Conservation (phyloP, 495 filamentous ascomycete species). For the Hypoxylon lenormandii region DNA sequence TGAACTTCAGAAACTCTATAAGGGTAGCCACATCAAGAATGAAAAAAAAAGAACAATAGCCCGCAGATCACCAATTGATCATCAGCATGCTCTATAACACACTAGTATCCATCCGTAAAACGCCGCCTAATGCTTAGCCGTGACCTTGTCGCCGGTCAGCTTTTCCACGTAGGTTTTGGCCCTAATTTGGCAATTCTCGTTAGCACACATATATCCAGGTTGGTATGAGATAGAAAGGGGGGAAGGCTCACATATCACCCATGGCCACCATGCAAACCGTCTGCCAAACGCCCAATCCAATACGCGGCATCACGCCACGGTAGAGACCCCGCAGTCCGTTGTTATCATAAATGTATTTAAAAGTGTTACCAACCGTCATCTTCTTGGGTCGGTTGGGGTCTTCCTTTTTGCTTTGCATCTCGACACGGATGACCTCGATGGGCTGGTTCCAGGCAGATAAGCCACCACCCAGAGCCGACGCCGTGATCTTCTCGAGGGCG, state of each 20-base stretch:
- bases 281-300: constrained; percentile 97
- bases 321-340: constrained; percentile 95
- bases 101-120: constrained; percentile 40
- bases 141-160: constrained; percentile 91
- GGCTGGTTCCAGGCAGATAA: constrained; percentile 98
- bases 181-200: constrained; percentile 63
- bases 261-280: constrained; percentile 99
- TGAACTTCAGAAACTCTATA: constrained; percentile 18
- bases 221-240: constrained; percentile 6
- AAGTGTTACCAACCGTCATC: constrained; percentile 92
- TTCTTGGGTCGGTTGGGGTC: constrained; percentile 99
- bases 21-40: constrained; percentile 8
- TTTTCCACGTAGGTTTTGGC: constrained; percentile 98
- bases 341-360: constrained; percentile 88
- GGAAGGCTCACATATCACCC: constrained; percentile 88
- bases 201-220: constrained; percentile 26
- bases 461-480: constrained; percentile 88
- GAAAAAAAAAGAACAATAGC: constrained; percentile 3
- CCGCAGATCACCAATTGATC: constrained; percentile 6
- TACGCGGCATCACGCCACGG: constrained; percentile 91
- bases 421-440: constrained; percentile 98
- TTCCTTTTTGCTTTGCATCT: constrained; percentile 99
- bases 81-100: constrained; percentile 35
- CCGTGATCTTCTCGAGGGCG: constrained; percentile 87
- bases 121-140: constrained; percentile 89